Base-by-base conservation (phyloP, 805 yeast genomes). In the Zygosaccharomyces gambellarensis region DNA sequence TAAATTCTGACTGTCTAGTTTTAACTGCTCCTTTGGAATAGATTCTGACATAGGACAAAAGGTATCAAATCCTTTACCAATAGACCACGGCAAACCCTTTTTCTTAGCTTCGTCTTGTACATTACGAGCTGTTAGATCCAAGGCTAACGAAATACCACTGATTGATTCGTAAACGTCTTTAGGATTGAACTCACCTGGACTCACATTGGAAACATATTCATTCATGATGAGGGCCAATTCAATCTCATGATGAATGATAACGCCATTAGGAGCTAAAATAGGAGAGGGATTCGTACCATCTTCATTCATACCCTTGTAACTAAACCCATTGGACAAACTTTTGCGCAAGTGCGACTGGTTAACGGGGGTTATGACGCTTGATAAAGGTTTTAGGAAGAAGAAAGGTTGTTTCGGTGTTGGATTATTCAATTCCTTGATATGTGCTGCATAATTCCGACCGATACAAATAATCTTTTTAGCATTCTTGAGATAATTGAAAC, bases 371-470 rank as follows among this genome's bases (percentile, higher is more conserved):
- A 94, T 74, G 21, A 90, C 76, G 5, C 95, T 76, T 4, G 95
- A 84, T 3, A 86, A 73, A 9, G 99, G 99, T 69, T 94, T 94
- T 56, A 90, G 71, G 66, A 94, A 94, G 75, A 85, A 94, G 59
- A 94, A 92, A 3, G 99, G 99, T 62, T 83, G 87, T 31, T 75
- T 72, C 2, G 99, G 98, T 19, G 79, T 76, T 22, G 79, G 69
- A 64, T 90, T 94, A 74, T 87, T 85, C 50, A 94, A 74, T 67
- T 94, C 99, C 54, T 85, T 79, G 64, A 90, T 87, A 62, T 94
- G 99, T 19, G 96, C 97, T n/a, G 89, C 95, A 65, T 90, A 94
- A 70, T 94, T 94, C 60, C 99, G 84, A 40, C 99, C 99, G 57
- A 94, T 92, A 69, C 99, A 94, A 14, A 94, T 78, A 62, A 92